phyloP scores from a whole-genome alignment of 2,329 filamentous ascomycete species.

The Elsinoe fawcettii region DNA sequence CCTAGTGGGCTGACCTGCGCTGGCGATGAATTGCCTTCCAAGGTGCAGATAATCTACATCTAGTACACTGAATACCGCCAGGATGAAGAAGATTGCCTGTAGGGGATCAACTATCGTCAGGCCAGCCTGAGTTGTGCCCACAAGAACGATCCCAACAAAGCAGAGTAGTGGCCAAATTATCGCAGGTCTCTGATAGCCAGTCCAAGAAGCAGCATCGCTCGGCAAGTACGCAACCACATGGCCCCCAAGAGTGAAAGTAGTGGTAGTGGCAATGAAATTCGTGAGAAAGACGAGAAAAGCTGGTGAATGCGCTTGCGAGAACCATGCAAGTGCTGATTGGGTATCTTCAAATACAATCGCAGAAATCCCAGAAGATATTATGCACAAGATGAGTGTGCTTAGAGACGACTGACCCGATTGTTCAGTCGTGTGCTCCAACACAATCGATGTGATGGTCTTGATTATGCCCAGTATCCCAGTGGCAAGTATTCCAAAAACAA shows the following conservation, averaged over 20 bases:
- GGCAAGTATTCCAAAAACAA: slow-evolving; percentile 8
- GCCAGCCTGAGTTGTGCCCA: not conserved
- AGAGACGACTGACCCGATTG: not conserved
- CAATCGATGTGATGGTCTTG: not conserved
- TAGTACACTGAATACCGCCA: not conserved
- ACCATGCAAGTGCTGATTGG: slow-evolving; percentile 3
- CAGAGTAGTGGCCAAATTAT: slow-evolving; percentile 11
- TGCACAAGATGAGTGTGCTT: not conserved
- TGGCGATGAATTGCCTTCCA: not conserved
- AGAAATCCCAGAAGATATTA: not conserved
- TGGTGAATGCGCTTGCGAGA: not conserved
- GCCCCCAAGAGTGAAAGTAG: not conserved
- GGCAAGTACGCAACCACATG: slow-evolving; percentile 6
- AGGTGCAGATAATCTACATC: slow-evolving; percentile 1
- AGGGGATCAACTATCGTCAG: not conserved
- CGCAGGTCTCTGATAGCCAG: not conserved
- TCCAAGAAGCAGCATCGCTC: not conserved
- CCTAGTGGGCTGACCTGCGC: not conserved
- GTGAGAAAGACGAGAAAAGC: not conserved
- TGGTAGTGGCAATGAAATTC: slow-evolving; percentile 2
- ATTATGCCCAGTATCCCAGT: not conserved
- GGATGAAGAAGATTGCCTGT: not conserved
- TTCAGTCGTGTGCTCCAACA: not conserved
- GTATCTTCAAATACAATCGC: slow-evolving; percentile 12
- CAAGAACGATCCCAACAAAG: not conserved